These are phyloP conservation scores for Mycena kentingensis DNA, from an alignment of 768 basidiomycete species.

Conservation along the genomic window DNA sequence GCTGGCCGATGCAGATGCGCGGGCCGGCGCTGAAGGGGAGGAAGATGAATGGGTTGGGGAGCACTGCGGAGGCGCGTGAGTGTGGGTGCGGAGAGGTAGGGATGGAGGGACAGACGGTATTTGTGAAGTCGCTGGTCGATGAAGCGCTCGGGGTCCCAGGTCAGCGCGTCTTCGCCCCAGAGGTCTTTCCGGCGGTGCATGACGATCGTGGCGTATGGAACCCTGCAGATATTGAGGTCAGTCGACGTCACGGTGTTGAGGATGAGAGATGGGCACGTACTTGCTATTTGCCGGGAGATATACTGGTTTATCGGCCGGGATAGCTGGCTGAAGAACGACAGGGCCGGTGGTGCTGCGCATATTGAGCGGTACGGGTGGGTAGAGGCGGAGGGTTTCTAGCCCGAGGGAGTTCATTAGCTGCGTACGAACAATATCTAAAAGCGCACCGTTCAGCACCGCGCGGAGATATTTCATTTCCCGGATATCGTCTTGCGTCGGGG, in stretches of 20 bases:
- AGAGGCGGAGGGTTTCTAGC: slow-evolving; percentile 49
- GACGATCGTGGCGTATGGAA: slow-evolving; percentile 49
- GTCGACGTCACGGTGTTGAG: neutral
- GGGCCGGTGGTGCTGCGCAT: slow-evolving; percentile 31
- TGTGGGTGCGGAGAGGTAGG: slow-evolving; percentile 30
- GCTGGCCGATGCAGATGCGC: slow-evolving; percentile 51
- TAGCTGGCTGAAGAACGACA: slow-evolving; percentile 29
- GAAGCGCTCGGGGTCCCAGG: slow-evolving; percentile 71
- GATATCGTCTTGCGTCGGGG: slow-evolving; percentile 58
- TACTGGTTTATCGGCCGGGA: slow-evolving; percentile 35
- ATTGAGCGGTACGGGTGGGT: slow-evolving; percentile 51
- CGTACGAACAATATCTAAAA: neutral
- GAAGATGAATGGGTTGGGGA: slow-evolving; percentile 39
- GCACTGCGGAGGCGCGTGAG: slow-evolving; percentile 2
- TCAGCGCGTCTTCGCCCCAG: slow-evolving; percentile 65
- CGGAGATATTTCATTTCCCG: slow-evolving; percentile 60
- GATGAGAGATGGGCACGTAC: slow-evolving; percentile 24
- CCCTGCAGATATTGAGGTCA: slow-evolving; percentile 25
- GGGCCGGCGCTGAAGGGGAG: slow-evolving; percentile 55
- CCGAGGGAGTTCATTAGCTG: neutral
- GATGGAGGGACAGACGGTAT: slow-evolving; percentile 58
- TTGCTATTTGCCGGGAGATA: slow-evolving; percentile 44
- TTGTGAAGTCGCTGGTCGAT: slow-evolving; percentile 60
- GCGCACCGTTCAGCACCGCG: slow-evolving; percentile 55
- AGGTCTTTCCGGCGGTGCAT: slow-evolving; percentile 66